Percentiles rank a stretch among this genome's conserved stretches.
These are phyloP conservation scores for Penicillium brasilianum DNA, from an alignment of 2,329 filamentous ascomycete genomes.

Conservation along the genomic window DNA sequence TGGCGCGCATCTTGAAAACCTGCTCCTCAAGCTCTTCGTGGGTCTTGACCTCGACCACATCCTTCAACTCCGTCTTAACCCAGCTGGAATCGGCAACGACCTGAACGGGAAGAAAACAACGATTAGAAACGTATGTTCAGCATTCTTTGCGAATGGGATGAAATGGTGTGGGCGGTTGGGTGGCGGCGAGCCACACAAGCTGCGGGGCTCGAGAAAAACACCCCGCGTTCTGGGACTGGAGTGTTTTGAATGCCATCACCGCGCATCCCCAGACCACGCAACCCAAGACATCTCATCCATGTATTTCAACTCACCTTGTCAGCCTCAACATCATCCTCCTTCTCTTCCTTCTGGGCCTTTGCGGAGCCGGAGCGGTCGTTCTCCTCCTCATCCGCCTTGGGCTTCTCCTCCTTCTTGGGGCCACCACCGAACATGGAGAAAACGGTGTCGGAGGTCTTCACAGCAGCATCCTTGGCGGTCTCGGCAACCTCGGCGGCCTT, in stretches of 20 bases:
- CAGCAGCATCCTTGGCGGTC: constrained; percentile 46
- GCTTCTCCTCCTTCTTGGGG: constrained; percentile 93
- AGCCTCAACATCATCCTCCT: constrained; percentile 44
- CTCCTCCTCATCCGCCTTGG: constrained; percentile 73
- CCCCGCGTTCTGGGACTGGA: constrained; percentile 7
- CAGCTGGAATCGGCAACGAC: constrained; percentile 78
- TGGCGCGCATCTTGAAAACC: constrained; percentile 98
- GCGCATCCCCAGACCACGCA: constrained; percentile 13
- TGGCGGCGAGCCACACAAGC: constrained; percentile 8
- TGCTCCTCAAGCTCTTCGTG: constrained; percentile 98
- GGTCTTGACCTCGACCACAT: constrained; percentile 96
- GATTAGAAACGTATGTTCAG: neutral
- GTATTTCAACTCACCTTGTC: constrained; percentile 54
- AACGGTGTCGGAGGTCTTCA: constrained; percentile 62
- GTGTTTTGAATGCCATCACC: neutral
- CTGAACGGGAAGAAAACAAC: neutral
- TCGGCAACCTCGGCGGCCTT: constrained; percentile 46
- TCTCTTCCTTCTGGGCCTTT: constrained; percentile 75
- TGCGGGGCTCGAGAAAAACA: constrained; percentile 7
- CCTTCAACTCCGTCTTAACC: constrained; percentile 83
- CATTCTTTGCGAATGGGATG: neutral
- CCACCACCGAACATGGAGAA: constrained; percentile 99
- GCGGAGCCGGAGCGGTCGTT: constrained; percentile 88
- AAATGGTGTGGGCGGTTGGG: constrained; percentile 6
- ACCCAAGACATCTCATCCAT: constrained; percentile 15